Evolutionary conservation across 2,329 filamentous ascomycete species (phyloP), one percentile per base, ranked within the genome.

Genomic region (Sarocladium oryzae): DNA sequence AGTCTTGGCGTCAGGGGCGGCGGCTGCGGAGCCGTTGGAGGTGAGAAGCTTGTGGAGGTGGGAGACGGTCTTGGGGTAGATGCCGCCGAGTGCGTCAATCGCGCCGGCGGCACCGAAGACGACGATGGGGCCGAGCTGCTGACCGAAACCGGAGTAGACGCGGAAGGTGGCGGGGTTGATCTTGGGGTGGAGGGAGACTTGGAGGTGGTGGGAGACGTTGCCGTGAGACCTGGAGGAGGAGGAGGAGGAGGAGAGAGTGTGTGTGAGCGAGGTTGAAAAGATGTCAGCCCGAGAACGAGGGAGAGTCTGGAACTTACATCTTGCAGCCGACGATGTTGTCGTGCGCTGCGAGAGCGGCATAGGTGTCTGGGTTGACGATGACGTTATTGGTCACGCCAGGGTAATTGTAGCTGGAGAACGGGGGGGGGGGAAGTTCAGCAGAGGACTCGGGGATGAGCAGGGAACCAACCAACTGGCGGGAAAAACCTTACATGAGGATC

Each of bases 321-420:
- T 87, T 86, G 67, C 79, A 82, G 51, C 83, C 83, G 1, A 86
- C 82, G 52, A 86, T 85, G 56, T 84, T 85, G 28, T 76, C 75
- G 61, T 86, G 80, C 48, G 71, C 66, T 2, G 83, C 79, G 40
- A 86, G 73, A 5, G 56, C 63, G 21, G 67, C 76, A 61, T 83
- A 84, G 2, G 79, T 82, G 43, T 78, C 72, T 2, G 81, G 79
- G 4, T 75, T 68, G 41, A 86, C 73, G 55, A 74, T 68, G 52
- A 86, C 70, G 56, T 78, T 76, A 66, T 86, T 86, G 2, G 80
- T 82, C 11, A 86, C 82, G 28, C 79, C 82, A 0, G 83, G 83
- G 64, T 85, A 77, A 57, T 77, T 73, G 58, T 77, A 76, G 38
- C 72, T 74, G 35, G n/a, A 16, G 11, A 16, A 50, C 8, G 20